Base-by-base conservation (phyloP, 2,329 filamentous ascomycete genomes). In the Metarhizium guizhouense region DNA sequence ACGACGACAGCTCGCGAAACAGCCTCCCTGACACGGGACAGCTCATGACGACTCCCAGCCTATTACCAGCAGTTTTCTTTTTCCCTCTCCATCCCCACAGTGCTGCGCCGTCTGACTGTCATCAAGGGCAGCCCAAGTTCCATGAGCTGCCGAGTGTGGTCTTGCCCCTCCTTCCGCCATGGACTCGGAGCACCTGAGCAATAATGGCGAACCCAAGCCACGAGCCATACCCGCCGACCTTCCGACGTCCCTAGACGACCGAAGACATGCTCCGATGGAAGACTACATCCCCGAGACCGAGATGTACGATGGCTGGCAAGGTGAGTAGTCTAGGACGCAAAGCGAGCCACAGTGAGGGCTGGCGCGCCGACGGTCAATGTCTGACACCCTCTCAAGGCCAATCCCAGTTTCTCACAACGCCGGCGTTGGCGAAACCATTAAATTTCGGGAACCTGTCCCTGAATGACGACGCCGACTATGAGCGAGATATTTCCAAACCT, bases 291-390 rank as follows among this genome's bases (percentile, higher is more conserved):
- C 80, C 43, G 94, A 97, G 77, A 96, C 92, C 45, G 94, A 97
- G 77, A 90, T 96, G 76, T 99, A 97, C 71, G 94, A 99, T 80
- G 94, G 90, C 63, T 99, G 94, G 94, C 91, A 97, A 85, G 93
- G 93, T 79, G 62, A 59, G 76, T 74, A 40, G 51, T 43, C 57
- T 57, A 54, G 58, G 32, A 49, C 47, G 7, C 29, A 49, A 45
- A 38, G 45, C 52, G 32, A 34, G 36, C 53, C 29, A 47, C 38
- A 51, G 38, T 36, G 38, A 59, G 32, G 47, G 18, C 6, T 6
- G n/a, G 16, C n/a, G 42, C 42, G 32, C 18, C 42, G n/a, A 10
- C 6, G 25, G 48, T 3, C 18, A 7, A 34, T 29, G 29, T 20
- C 43, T 55, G 42, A 62, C 65, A 70, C 57, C 63, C 25, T 54